Conservation (phyloP, 2,329 filamentous ascomycete species). For the Aspergillus sp. region DNA sequence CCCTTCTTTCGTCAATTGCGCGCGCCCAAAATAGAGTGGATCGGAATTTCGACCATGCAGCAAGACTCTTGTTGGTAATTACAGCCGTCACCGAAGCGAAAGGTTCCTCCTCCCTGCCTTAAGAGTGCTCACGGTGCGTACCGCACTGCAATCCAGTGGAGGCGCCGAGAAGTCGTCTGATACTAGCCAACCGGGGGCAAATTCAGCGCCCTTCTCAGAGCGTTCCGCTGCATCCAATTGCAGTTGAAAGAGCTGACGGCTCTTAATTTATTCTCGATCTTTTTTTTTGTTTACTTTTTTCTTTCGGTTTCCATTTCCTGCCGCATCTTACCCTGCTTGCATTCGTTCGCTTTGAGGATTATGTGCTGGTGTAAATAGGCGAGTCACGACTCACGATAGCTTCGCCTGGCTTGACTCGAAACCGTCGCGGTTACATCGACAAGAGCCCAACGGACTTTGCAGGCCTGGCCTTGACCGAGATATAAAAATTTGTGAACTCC, state of each 20-base stretch:
- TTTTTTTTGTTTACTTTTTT: slow-evolving; percentile 9
- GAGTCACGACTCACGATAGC: slow-evolving; percentile 20
- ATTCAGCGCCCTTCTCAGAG: slow-evolving; percentile 11
- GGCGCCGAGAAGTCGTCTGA: slow-evolving; percentile 19
- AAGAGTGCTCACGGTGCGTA: slow-evolving; percentile 8
- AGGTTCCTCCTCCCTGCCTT: slow-evolving; percentile 19
- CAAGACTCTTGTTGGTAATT: slow-evolving; percentile 16
- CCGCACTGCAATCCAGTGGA: slow-evolving; percentile 17
- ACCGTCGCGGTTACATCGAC: slow-evolving; percentile 22
- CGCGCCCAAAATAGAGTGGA: slow-evolving; percentile 25
- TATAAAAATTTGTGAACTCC: slow-evolving; percentile 25
- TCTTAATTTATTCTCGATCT: slow-evolving; percentile 11
- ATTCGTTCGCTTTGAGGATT: slow-evolving; percentile 17
- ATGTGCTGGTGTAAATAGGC: slow-evolving; percentile 23
- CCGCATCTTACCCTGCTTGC: slow-evolving; percentile 10
- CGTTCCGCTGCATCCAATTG: slow-evolving; percentile 16
- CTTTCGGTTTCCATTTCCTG: slow-evolving; percentile 12
- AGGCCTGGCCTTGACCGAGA: slow-evolving; percentile 10
- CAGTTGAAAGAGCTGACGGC: slow-evolving; percentile 15
- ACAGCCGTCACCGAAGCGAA: slow-evolving; percentile 13
- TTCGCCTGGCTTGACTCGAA: slow-evolving; percentile 21
- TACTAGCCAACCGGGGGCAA: slow-evolving; percentile 18
- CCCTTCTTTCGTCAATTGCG: slow-evolving; percentile 5
- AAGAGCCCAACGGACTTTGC: slow-evolving; percentile 10
- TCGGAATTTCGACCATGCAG: slow-evolving; percentile 19